These are phyloP conservation scores for Penicillium bovifimosum DNA, from an alignment of 495 filamentous ascomycete species.

Conservation along the genomic window DNA sequence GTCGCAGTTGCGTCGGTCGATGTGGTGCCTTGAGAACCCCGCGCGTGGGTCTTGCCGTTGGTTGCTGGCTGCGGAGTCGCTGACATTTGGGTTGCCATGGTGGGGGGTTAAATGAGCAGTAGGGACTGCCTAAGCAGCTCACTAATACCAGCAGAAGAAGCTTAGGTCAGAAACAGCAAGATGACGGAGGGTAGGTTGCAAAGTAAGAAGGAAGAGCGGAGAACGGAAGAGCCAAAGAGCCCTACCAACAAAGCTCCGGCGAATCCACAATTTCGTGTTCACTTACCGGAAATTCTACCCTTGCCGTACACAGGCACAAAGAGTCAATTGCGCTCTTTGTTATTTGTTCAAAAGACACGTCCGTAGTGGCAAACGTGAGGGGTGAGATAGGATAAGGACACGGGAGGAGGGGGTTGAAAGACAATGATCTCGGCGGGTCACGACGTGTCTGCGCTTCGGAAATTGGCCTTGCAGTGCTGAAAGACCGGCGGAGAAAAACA, in stretches of 20 bases:
- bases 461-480: conserved; percentile 12
- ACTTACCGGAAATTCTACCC: conserved; percentile 18
- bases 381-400: conserved; percentile 18
- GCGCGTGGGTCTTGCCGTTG: conserved; percentile 29
- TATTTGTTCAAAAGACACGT: background rate
- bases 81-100: conserved; percentile 31
- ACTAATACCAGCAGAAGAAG: conserved; percentile 3
- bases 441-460: conserved; percentile 15
- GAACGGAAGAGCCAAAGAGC: conserved; percentile 31
- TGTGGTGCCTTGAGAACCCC: conserved; percentile 24
- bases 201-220: conserved; percentile 23
- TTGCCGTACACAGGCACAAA: conserved; percentile 6
- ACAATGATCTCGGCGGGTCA: conserved; percentile 25
- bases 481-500: conserved; percentile 8
- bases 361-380: conserved; percentile 17
- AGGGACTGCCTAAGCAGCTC: conserved; percentile 17
- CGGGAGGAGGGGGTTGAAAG: conserved; percentile 25
- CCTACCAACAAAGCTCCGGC: conserved; percentile 31
- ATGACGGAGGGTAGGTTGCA: conserved; percentile 15
- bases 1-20: conserved; percentile 28
- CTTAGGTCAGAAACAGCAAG: conserved; percentile 2
- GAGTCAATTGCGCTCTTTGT: conserved; percentile 10
- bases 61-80: conserved; percentile 31
- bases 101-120: conserved; percentile 20
- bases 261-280: conserved; percentile 15